Percentiles rank a stretch among this genome's conserved stretches.
These are phyloP conservation scores for Puccinia novopanici DNA, from an alignment of 1,284 basidiomycete species.

Conservation along the genomic window DNA sequence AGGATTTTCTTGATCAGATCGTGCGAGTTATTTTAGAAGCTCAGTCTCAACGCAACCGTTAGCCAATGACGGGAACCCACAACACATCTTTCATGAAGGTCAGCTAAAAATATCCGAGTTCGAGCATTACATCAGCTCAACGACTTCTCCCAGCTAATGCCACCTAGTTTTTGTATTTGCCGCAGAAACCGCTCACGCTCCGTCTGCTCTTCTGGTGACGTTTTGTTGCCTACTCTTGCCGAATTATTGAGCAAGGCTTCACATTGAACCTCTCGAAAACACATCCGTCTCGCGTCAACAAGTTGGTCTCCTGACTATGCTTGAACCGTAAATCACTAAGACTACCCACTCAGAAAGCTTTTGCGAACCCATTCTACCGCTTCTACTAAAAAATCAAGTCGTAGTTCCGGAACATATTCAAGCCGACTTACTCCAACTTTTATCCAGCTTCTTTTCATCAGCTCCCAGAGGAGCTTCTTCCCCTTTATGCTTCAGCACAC, in stretches of 20 bases:
- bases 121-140: constrained; percentile 72
- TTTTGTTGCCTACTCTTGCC: constrained; percentile 74
- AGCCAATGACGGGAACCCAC: constrained; percentile 5
- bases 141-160: constrained; percentile 74
- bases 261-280: constrained; percentile 63
- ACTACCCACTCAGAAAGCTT: constrained; percentile 74
- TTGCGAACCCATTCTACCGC: constrained; percentile 75
- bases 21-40: constrained; percentile 70
- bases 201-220: too few species aligned
- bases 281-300: constrained; percentile 72
- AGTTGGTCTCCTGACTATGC: constrained; percentile 75
- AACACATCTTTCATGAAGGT: constrained; percentile 10
- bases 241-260: constrained; percentile 54
- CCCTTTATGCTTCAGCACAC: too few species aligned
- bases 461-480: too few species aligned
- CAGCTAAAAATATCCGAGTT: constrained; percentile 39
- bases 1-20: constrained; percentile 70
- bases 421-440: constrained; percentile 76
- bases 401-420: constrained; percentile 86
- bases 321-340: constrained; percentile 75
- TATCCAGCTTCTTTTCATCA: constrained; percentile 68
- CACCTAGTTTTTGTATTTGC: constrained; percentile 68
- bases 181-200: constrained; percentile 85
- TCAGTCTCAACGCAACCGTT: constrained; percentile 61
- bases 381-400: constrained; percentile 72